Evolutionary conservation across 805 yeast species (phyloP), one percentile per base, ranked within the genome.

Genomic region (Ogataea paradorogensis): DNA sequence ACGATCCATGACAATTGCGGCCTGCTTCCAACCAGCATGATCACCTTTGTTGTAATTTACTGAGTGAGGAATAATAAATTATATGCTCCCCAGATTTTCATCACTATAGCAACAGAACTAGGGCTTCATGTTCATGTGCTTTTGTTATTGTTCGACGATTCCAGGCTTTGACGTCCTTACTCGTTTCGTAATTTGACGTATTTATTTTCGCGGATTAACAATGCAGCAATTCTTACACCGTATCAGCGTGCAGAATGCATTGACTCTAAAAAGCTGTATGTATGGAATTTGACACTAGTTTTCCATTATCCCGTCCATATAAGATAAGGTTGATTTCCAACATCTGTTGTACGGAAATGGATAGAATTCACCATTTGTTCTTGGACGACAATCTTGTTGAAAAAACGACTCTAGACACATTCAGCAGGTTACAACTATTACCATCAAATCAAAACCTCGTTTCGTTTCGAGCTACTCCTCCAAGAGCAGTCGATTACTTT

Each of bases 401-500:
- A 15, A 33, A 47, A 3, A 43, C 52, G 3, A 30, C 43, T 2
- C 23, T 42, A 8, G 54, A 58, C 34, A 48, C 42, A 15, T 57
- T 59, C 31, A 51, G 49, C 7, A 46, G 50, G 10, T 44, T 60
- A 14, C 62, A 61, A 0, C 38, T 59, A 1, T 45, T 59, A 13
- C 48, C 57, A 8, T 47, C 54, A 2, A 11, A 23, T 23, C 43
- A 45, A 46, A 7, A 30, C 18, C 4, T 30, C 26, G 2, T 34
- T 40, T 5, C 32, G 47, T 32, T 43, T 1, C 34, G 40, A 7
- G n/a, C 46, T 4, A 46, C 43, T 10, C 46, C 57, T 1, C 61
- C 63, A 4, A 33, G 38, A 18, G 62, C 63, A 7, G 66, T 71
- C 42, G 77, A 70, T 51, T 69, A 67, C 45, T 68, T 69, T 45